Evolutionary conservation across 768 basidiomycete species (phyloP), one percentile per base, ranked within the genome.

Genomic region (Dictyophora rubrovolvata): DNA sequence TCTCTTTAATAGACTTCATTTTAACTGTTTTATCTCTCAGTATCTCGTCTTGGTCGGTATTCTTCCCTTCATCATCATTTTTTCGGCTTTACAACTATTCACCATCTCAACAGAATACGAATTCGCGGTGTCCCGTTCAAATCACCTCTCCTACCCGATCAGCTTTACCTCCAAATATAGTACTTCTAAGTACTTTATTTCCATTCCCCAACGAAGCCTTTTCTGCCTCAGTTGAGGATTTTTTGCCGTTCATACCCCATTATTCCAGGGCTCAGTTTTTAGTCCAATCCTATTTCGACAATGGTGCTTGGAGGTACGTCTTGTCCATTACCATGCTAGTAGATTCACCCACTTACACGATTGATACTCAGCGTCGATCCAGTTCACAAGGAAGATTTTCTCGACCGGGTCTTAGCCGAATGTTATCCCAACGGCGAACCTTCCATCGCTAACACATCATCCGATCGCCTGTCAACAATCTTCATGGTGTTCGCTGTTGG

Each of bases 401-500:
- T 59, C 18, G 14, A 34, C 49, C 48, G 49, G 7, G 50, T 59
- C 5, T 47, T 59, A n/a, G 37, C 22, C 20, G 49, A 53, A 35
- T 51, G 48, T 22, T 59, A 59, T 34, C 50, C 57, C 21, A 47
- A 59, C 46, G 10, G 51, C 5, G n/a, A 52, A 34, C 57, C 57
- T 7, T 52, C 49, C 20, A 34, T 59, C 11, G 33, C 57, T 37
- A 36, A 48, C 17, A 35, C 36, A 22, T 28, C 49, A 10, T 28
- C 57, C 17, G 57, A 59, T 37, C 57, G 57, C 20, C 57, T 59
- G 5, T 35, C 57, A 8, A 11, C 23, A 20, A 50, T 59, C 35
- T 59, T 59, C 36, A 59, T 59, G 57, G 57, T 59, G 7, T 59
- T 59, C 37, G 48, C 57, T 35, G 57, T 59, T 11, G 57, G 57